These are phyloP conservation scores for Aspergillus jensenii DNA, from an alignment of 2,329 filamentous ascomycete species.

Conservation along the genomic window DNA sequence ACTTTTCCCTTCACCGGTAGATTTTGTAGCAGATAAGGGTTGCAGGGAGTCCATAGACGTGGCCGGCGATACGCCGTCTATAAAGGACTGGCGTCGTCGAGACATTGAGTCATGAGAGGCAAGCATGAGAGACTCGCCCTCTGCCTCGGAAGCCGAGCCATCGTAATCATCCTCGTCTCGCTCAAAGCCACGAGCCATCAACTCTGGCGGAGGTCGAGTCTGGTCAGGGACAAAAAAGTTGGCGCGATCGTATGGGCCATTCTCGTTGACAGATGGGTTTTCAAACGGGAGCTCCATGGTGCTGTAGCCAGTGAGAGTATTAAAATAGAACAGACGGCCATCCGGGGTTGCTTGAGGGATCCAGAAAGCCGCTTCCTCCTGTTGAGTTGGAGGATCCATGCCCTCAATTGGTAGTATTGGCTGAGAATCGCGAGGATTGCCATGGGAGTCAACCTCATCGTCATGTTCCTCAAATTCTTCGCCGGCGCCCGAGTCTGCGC, in stretches of 20 bases:
- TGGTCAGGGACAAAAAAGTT: slow-evolving; percentile 87
- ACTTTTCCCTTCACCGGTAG: slow-evolving; percentile 54
- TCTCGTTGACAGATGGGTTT: slow-evolving; percentile 79
- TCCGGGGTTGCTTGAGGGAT: slow-evolving; percentile 95
- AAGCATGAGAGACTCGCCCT: slow-evolving; percentile 72
- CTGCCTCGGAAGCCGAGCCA: slow-evolving; percentile 82
- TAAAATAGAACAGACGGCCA: slow-evolving; percentile 94
- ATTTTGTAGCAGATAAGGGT: slow-evolving; percentile 61
- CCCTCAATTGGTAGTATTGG: slow-evolving; percentile 68
- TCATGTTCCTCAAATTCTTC: slow-evolving; percentile 67
- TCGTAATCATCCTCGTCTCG: slow-evolving; percentile 91
- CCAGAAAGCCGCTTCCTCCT: slow-evolving; percentile 94
- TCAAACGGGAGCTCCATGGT: slow-evolving; percentile 94
- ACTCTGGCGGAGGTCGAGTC: slow-evolving; percentile 82
- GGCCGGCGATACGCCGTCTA: slow-evolving; percentile 76
- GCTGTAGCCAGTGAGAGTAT: slow-evolving; percentile 92
- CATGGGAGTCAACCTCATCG: slow-evolving; percentile 66
- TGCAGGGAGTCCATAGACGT: slow-evolving; percentile 91
- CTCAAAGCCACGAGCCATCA: slow-evolving; percentile 80
- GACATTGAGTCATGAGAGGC: slow-evolving; percentile 67
- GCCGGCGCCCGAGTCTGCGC: slow-evolving; percentile 53
- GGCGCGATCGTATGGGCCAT: slow-evolving; percentile 81
- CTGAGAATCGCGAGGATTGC: slow-evolving; percentile 63
- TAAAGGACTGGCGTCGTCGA: slow-evolving; percentile 65
- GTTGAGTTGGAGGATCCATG: slow-evolving; percentile 57